phyloP scores from a whole-genome alignment of 2,329 filamentous ascomycete genomes.

The Aspergillus puulaauensis region DNA sequence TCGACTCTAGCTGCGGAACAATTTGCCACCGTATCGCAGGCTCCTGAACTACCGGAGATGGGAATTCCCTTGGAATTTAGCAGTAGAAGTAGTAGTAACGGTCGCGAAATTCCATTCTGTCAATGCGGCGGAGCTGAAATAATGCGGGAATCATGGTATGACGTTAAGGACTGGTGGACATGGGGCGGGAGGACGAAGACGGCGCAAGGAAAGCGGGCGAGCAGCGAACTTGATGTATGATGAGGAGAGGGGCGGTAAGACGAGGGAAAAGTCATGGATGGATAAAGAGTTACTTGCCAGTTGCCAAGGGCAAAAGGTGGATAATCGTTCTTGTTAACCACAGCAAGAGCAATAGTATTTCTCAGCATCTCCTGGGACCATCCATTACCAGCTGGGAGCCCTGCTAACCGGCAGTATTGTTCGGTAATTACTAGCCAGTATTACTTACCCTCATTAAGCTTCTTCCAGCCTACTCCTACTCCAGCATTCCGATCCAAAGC shows the following conservation, averaged over 20 bases:
- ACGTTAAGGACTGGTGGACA: not conserved
- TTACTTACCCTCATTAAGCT: slow-evolving; percentile 1
- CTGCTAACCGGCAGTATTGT: not conserved
- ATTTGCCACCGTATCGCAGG: not conserved
- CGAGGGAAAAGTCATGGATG: not conserved
- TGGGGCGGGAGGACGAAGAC: not conserved
- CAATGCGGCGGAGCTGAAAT: not conserved
- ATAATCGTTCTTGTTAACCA: not conserved
- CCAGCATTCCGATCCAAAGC: not conserved
- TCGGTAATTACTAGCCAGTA: not conserved
- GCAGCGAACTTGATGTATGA: no score
- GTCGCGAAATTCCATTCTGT: slow-evolving; percentile 8
- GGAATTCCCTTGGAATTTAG: not conserved
- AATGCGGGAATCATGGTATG: slow-evolving; percentile 7
- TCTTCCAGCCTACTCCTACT: not conserved
- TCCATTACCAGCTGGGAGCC: not conserved
- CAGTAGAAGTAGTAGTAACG: not conserved
- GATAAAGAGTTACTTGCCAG: not conserved
- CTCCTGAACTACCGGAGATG: not conserved
- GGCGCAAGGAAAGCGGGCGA: not conserved
- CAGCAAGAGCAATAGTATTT: not conserved
- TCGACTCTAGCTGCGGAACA: not conserved
- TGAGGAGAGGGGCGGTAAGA: not conserved
- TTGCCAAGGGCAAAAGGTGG: not conserved
- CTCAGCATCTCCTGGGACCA: not conserved